Base-by-base conservation (phyloP, 305 asterid species). In the Fraxinus sp. region DNA sequence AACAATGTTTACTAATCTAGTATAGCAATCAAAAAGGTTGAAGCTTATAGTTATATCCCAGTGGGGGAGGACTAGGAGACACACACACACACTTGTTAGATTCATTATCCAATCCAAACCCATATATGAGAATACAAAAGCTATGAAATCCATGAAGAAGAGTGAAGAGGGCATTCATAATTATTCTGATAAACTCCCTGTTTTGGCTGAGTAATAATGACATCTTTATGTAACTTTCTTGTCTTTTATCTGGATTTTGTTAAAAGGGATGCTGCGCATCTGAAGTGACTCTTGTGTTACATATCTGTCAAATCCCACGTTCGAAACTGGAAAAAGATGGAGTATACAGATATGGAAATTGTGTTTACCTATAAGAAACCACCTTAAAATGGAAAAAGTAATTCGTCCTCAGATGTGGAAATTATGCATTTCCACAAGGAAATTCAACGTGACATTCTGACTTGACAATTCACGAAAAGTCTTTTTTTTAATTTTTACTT, bases 131-230 rank as follows among this genome's bases (percentile, higher is more conserved):
- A 77, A 55, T 81, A 80, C 83, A 78, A 85, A 84, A 77, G 88
- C 87, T 80, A 78, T 83, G 87, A 85, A 87, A 86, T 78, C 82
- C 87, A 85, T 74, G 86, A 76, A 39, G 74, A 82, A 62, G 36
- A 49, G 49, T 80, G 77, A 33, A 28, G 11, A 57, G 77, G 41
- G 28, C 33, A 77, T 62, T 35, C 41, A 36, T 71, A 77, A 64
- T 81, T 11, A 77, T 78, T 80, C 52, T 78, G 39, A 49, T 49
- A 20, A 79, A 75, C 77, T 88, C 91, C 84, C 93, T 87, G 81
- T 73, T 89, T 90, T 79, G 80, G 74, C 41, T 88, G 95, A 91
- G 93, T 89, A 86, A 83, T 92, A 83, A 89, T 86, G 88, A 85
- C 83, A 89, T 79, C 94, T 91, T 93, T 91, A 82, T 72, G 81